Conservation (phyloP, 805 yeast species). For the Metschnikowia rubicola region DNA sequence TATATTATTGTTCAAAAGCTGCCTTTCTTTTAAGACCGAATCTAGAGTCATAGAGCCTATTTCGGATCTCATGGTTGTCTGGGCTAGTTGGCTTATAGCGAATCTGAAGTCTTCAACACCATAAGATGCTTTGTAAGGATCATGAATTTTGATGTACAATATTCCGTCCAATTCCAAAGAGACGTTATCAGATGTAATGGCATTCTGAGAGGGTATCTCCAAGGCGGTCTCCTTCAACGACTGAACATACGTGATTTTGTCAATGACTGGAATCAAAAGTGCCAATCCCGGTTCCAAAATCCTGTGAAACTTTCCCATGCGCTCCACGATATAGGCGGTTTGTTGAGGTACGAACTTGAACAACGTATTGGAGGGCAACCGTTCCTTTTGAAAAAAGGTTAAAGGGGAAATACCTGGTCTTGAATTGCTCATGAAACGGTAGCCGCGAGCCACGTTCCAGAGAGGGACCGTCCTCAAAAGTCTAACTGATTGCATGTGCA, state of each 20-base stretch:
- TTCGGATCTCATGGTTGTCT: constrained; percentile 87
- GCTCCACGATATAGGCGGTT: constrained; percentile 85
- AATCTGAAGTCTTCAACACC: constrained; percentile 87
- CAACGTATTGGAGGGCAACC: constrained; percentile 71
- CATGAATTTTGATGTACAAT: constrained; percentile 69
- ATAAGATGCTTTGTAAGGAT: constrained; percentile 81
- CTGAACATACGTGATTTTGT: constrained; percentile 77
- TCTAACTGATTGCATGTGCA: constrained; percentile 4
- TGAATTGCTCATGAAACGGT: constrained; percentile 6
- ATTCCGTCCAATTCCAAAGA: constrained; percentile 84
- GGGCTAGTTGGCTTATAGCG: constrained; percentile 82
- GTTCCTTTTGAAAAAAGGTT: constrained; percentile 58
- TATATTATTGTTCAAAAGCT: constrained; percentile 65
- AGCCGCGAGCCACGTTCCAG: constrained; percentile 3
- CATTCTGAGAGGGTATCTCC: constrained; percentile 79
- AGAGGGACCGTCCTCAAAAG: not conserved
- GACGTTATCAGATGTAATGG: constrained; percentile 84
- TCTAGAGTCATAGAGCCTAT: constrained; percentile 81
- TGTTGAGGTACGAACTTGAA: constrained; percentile 84
- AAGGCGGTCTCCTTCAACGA: constrained; percentile 80
- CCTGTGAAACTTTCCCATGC: constrained; percentile 81
- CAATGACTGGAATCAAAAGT: constrained; percentile 66
- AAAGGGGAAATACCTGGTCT: constrained; percentile 21
- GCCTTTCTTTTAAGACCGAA: constrained; percentile 74
- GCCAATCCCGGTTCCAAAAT: constrained; percentile 75